Conservation (phyloP, 1,284 basidiomycete genomes). For the Kalmanozyma brasiliensis region DNA sequence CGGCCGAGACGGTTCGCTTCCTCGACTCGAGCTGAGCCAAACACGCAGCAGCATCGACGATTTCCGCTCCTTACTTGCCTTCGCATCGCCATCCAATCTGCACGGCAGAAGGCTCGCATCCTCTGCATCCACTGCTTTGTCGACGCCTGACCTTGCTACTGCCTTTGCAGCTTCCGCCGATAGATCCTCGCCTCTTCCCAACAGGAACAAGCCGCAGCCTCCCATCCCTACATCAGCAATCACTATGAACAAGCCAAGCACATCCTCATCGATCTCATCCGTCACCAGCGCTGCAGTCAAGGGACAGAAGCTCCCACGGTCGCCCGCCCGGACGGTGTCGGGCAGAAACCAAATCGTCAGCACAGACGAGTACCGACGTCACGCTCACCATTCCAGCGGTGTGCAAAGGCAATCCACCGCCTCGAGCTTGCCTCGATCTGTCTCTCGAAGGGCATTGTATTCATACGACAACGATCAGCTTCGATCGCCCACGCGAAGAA, state of each 20-base stretch:
- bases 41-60: slow-evolving; percentile 37
- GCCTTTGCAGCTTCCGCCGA: slow-evolving; percentile 2
- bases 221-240: slow-evolving; percentile 8
- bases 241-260: not conserved
- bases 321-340: not conserved
- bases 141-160: slow-evolving; percentile 20
- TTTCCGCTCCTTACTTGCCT: slow-evolving; percentile 37
- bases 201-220: slow-evolving; percentile 23
- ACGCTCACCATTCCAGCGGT: not conserved
- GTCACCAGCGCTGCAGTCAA: not conserved
- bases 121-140: slow-evolving; percentile 29
- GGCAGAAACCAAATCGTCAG: slow-evolving; percentile 1
- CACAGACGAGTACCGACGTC: slow-evolving; percentile 3
- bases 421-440: slow-evolving; percentile 30
- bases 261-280: not conserved
- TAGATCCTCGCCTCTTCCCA: slow-evolving; percentile 7
- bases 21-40: slow-evolving; percentile 24
- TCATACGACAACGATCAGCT: slow-evolving; percentile 27
- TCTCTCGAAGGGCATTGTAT: slow-evolving; percentile 31
- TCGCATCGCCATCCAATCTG: slow-evolving; percentile 20
- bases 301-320: not conserved
- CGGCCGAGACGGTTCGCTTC: slow-evolving; percentile 4
- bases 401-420: slow-evolving; percentile 17
- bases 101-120: slow-evolving; percentile 29
- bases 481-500: slow-evolving; percentile 1